Evolutionary conservation across 495 filamentous ascomycete genomes (phyloP), one percentile per base, ranked within the genome.

Genomic region (Achaetomiella virescens): DNA sequence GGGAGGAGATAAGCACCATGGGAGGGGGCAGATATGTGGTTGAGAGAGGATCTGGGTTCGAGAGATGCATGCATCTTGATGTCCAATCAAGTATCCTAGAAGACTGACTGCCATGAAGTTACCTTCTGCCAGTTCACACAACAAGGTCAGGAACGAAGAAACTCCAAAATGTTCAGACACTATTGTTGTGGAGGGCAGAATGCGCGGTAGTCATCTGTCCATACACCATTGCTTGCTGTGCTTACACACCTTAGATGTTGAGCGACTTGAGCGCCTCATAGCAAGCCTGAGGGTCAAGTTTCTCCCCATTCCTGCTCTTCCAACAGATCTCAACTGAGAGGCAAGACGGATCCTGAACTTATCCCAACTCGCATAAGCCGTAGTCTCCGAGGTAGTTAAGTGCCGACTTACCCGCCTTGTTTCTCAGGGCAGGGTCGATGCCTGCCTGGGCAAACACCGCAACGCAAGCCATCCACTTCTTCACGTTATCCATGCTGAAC

Each of bases 301-400:
- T 33, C 8, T 22, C 21, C 14, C 27, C 42, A 1, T 2, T 6
- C 18, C 2, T 2, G 18, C 41, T 11, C 17, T 15, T 1, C 42
- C 51, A 9, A 9, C 20, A 15, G n/a, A 17, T 27, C 44, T 22
- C 36, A 55, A 17, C 43, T 6, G n/a, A 3, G 17, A 18, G 8
- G 53, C 45, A 0, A 48, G 33, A 25, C 31, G 18, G 1, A 6
- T 35, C 21, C 15, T 55, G 53, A 55, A 55, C 24, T 31, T 14
- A 17, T 48, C 10, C 18, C 12, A 21, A 18, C 53, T 43, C 8
- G 20, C 11, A 29, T 55, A 55, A 4, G 35, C 33, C 27, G 24
- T 47, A 33, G n/a, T 27, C 33, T 18, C 35, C 45, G 33, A 55
- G 45, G 29, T 47, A 55, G 15, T 55, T 43, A 1, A 48, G 20